Conservation (phyloP, 331 rosid genomes). For the Pyracantha coccinea region DNA sequence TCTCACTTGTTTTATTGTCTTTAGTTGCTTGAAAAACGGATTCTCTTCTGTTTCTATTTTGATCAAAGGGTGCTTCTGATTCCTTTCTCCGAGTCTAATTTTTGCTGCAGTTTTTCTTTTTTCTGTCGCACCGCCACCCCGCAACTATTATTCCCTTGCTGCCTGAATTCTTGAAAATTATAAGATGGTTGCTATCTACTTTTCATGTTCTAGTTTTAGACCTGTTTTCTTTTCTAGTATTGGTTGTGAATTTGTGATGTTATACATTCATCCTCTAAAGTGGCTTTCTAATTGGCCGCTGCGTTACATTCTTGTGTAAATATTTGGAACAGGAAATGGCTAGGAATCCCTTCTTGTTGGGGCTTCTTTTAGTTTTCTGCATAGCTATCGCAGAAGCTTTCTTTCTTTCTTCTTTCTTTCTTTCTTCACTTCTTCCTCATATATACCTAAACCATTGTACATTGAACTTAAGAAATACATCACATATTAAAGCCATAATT, state of each 20-base stretch:
- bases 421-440: no score
- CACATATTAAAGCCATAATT: no score
- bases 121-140: no score
- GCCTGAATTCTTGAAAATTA: background rate
- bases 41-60: background rate
- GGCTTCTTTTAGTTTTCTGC: conserved; percentile 25
- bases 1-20: background rate
- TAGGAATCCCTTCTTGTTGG: conserved; percentile 12
- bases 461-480: no score
- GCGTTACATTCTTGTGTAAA: background rate
- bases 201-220: background rate
- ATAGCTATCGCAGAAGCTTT: conserved; percentile 21
- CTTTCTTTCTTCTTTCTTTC: no score
- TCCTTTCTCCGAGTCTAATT: background rate
- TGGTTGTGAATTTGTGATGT: background rate
- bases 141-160: background rate
- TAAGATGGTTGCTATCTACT: background rate
- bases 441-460: no score
- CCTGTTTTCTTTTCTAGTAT: background rate
- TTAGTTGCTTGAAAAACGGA: background rate
- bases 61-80: background rate
- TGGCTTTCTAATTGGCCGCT: background rate
- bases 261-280: no score
- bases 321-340: conserved; percentile 7
- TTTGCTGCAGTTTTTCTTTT: background rate